These are phyloP conservation scores for Pelargonium myrrhifolium DNA, from an alignment of 441 rosid genomes.

Conservation along the genomic window DNA sequence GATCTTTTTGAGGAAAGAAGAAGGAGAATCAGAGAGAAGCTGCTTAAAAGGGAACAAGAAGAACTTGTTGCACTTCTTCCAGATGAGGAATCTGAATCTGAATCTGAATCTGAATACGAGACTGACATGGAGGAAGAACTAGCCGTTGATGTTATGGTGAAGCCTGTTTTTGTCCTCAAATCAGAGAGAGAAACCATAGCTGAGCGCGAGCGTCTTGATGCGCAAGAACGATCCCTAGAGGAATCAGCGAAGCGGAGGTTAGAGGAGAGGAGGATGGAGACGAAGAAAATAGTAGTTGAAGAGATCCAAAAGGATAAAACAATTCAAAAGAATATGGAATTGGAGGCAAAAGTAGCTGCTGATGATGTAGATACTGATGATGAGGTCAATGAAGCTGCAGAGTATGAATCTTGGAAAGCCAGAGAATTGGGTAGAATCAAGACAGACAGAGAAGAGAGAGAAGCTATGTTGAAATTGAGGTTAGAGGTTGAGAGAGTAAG, in stretches of 20 bases:
- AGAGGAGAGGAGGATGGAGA: slow-evolving; percentile 62
- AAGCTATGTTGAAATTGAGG: slow-evolving; percentile 68
- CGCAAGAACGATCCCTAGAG: slow-evolving; percentile 64
- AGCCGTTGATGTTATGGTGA: slow-evolving; percentile 59
- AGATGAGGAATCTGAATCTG: slow-evolving; percentile 65
- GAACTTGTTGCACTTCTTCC: slow-evolving; percentile 45
- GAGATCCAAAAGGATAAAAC: slow-evolving; percentile 66
- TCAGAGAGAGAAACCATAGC: slow-evolving; percentile 77
- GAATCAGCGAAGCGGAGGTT: slow-evolving; percentile 59
- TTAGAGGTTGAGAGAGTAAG: slow-evolving; percentile 82
- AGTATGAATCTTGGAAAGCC: slow-evolving; percentile 85
- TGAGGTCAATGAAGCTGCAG: slow-evolving; percentile 78
- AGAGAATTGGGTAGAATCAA: slow-evolving; percentile 80
- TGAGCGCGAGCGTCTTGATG: slow-evolving; percentile 73
- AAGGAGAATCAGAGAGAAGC: slow-evolving; percentile 52
- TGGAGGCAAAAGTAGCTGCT: slow-evolving; percentile 50
- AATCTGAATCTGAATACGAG: slow-evolving; percentile 78
- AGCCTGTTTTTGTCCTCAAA: slow-evolving; percentile 76
- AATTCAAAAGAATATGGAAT: slow-evolving; percentile 60
- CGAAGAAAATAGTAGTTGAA: slow-evolving; percentile 71
- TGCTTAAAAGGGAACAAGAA: slow-evolving; percentile 51
- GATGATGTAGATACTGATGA: slow-evolving; percentile 81
- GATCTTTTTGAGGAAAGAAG: slow-evolving; percentile 63
- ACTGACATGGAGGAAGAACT: slow-evolving; percentile 77
- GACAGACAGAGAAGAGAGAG: slow-evolving; percentile 69